phyloP scores from a whole-genome alignment of 1,284 basidiomycete genomes.

The Marasmius sp. region DNA sequence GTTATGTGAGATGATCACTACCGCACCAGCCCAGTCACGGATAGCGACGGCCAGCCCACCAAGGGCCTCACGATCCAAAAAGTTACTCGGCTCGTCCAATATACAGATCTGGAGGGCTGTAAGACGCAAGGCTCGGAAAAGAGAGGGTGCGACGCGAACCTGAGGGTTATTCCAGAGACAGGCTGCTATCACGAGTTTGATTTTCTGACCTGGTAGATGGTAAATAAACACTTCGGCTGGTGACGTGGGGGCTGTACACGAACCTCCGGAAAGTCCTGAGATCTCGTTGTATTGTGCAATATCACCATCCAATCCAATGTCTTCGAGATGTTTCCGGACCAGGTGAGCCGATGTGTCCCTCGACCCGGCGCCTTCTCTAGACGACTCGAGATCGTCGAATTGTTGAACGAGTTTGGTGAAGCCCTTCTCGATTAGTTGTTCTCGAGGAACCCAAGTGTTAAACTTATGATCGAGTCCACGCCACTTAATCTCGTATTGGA shows the following conservation, averaged over 20 bases:
- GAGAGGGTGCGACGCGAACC: conserved; percentile 36
- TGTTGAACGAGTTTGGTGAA: conserved; percentile 92
- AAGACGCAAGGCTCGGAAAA: conserved; percentile 5
- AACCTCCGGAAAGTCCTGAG: conserved; percentile 83
- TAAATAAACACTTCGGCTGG: neutral
- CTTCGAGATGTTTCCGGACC: conserved; percentile 88
- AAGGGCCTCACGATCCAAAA: conserved; percentile 87
- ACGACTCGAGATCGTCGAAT: conserved; percentile 96
- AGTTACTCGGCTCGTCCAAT: conserved; percentile 97
- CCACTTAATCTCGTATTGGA: conserved; percentile 98
- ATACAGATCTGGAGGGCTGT: conserved; percentile 55
- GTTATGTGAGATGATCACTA: conserved; percentile 98
- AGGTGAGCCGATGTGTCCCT: conserved; percentile 81
- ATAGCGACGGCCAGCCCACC: conserved; percentile 96
- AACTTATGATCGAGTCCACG: conserved; percentile 88
- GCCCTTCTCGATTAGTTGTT: conserved; percentile 86
- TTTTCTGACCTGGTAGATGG: conserved; percentile 77
- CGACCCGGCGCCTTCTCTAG: conserved; percentile 88
- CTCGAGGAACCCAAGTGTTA: conserved; percentile 95
- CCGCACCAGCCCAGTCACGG: conserved; percentile 94
- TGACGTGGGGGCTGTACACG: conserved; percentile 23
- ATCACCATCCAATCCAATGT: conserved; percentile 95
- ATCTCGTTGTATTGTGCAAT: conserved; percentile 98
- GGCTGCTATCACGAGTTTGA: conserved; percentile 94
- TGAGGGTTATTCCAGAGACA: conserved; percentile 96